Base-by-base conservation (phyloP, 2,329 filamentous ascomycete species). In the Paracoccidioides lutzii region DNA sequence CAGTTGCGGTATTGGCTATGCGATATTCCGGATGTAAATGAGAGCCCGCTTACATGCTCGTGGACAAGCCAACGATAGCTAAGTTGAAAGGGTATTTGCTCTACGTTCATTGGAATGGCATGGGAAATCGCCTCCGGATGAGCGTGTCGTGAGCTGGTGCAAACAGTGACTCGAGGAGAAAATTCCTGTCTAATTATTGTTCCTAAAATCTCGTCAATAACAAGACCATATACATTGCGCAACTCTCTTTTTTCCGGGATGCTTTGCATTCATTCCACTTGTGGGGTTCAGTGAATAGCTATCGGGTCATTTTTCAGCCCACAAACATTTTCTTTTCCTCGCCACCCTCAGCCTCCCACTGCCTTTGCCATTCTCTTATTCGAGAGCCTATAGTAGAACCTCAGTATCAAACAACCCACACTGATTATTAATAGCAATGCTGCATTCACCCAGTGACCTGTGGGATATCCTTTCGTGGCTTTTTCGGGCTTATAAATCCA, bases 401-500 rank as follows among this genome's bases (percentile, higher is more conserved):
- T 72, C 59, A 87, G 63, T 3, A 74, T 70, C 4, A 81, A 63
- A 56, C 80, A 78, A 1, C 80, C 80, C 0, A 71, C 74, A 1
- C 77, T 73, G 0, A 83, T 81, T 58, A 83, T 77, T 10, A 85
- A 71, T 43, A 85, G 63, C 60, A 85, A 67, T 9, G 71, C 81
- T 2, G 80, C 81, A 64, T 85, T 85, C 4, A 77, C 78, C 80
- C 81, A 86, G 64, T 88, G 84, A 0, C 85, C 85, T 0, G 83
- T 87, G 0, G 83, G 83, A 65, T 85, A 88, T 0, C 85, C 84
- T 8, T 61, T 69, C 28, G 71, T 66, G 15, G 76, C 78, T 67
- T 88, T 82, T 9, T 78, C 70, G 0, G 79, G 74, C 64, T 84
- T 84, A 69, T 87, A 88, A 59, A 87, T 87, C 83, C 83, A 88